phyloP scores from a whole-genome alignment of 345 rosid species.

The Rubroshorea leprosula region DNA sequence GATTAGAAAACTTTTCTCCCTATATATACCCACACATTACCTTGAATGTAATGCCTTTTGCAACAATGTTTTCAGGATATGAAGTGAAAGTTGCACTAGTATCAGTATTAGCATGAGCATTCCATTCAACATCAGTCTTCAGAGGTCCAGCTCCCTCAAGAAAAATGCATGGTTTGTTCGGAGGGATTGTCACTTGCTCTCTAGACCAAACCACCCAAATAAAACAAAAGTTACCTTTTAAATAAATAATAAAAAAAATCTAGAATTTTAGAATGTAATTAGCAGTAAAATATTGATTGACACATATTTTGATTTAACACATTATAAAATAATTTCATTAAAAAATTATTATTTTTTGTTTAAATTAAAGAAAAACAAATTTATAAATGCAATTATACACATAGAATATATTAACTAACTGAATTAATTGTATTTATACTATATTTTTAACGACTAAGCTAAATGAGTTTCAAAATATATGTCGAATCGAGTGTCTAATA shows the following conservation, averaged over 20 bases:
- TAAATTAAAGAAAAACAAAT: background rate
- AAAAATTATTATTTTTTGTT: too few species aligned
- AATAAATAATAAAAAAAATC: background rate
- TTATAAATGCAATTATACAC: too few species aligned
- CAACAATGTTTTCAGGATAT: constrained; percentile 22
- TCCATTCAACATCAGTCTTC: constrained; percentile 24
- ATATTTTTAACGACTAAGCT: too few species aligned
- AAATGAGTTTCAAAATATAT: too few species aligned
- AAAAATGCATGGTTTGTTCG: constrained; percentile 22
- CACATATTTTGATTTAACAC: too few species aligned
- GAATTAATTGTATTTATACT: too few species aligned
- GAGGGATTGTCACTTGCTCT: constrained; percentile 22
- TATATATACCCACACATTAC: background rate
- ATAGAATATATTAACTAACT: too few species aligned
- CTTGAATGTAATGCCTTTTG: constrained; percentile 24
- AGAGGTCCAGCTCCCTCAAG: constrained; percentile 30
- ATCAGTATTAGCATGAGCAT: constrained; percentile 5
- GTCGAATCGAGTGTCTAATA: background rate
- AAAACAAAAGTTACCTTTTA: too few species aligned
- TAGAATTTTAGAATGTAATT: background rate
- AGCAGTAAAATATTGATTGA: too few species aligned
- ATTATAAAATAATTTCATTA: too few species aligned
- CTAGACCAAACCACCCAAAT: constrained; percentile 5
- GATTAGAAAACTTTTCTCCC: too few species aligned
- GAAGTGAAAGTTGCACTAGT: constrained; percentile 23